Evolutionary conservation across 768 basidiomycete genomes (phyloP), one percentile per base, ranked within the genome.

Genomic region (Tephrocybe sp.): DNA sequence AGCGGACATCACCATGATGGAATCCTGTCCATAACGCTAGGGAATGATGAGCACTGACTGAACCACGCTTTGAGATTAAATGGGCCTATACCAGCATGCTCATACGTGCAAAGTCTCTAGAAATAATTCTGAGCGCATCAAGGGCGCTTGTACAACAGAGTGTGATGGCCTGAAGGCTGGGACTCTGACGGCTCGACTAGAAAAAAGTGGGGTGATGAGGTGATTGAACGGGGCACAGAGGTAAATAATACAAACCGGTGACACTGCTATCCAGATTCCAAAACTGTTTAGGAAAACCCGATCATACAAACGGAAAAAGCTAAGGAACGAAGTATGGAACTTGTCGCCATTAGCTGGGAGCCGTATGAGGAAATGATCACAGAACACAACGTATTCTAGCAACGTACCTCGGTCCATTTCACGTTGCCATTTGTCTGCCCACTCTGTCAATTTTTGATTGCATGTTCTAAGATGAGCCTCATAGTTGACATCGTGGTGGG

Each of bases 241-340:
- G 27, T n/a, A 45, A 16, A 18, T 3, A 5, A 25, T 5, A 21
- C 79, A 59, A 58, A 80, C 85, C 45, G 81, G 74, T 45, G 72
- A 64, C 65, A 84, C 74, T 29, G 80, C 76, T 16, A 78, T 75
- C 57, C 86, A 83, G 41, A 91, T 81, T 22, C 87, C 90, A 64
- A 91, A 88, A 55, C 86, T 88, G 64, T 92, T 92, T 63, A 92
- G 67, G 69, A 91, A 92, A 42, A 93, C 74, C 52, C 85, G 76
- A 43, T 89, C 86, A 62, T 92, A 80, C 25, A 89, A 72, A 42
- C 86, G 78, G 73, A 91, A 92, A 59, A 88, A 79, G 57, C 67
- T 80, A 18, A 92, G 74, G 65, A 91, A 81, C 8, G 83, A 83
- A 47, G 79, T 77, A 64, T 92, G 90, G 64, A 92, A 92, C 4